phyloP scores from a whole-genome alignment of 768 basidiomycete species.

The Phanerochaete carnosa region DNA sequence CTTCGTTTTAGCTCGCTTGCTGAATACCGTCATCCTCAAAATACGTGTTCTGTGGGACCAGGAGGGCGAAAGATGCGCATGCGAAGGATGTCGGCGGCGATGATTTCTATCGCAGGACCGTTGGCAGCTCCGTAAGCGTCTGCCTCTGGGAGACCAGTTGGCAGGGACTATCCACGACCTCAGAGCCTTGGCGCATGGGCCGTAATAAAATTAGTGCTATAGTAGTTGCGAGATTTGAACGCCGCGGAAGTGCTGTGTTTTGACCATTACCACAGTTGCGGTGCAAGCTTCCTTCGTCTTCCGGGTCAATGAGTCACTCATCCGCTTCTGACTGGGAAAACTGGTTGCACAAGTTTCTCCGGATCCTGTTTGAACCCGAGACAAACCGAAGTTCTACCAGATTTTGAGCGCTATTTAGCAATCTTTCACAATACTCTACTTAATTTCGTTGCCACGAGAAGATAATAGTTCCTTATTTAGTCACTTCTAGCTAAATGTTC shows the following conservation, averaged over 20 bases:
- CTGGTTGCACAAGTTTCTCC: not conserved
- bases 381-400: too few relatives aligned
- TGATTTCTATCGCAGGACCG: slow-evolving; percentile 11
- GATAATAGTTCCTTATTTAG: too few relatives aligned
- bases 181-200: slow-evolving; percentile 4
- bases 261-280: not conserved
- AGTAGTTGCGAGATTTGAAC: slow-evolving; percentile 3
- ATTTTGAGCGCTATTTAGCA: too few relatives aligned
- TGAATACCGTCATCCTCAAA: slow-evolving; percentile 5
- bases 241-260: not conserved
- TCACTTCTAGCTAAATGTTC: too few relatives aligned
- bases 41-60: not conserved
- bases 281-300: slow-evolving; percentile 6
- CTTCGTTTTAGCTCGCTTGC: slow-evolving; percentile 1
- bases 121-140: slow-evolving; percentile 7
- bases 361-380: not conserved
- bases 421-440: too few relatives aligned
- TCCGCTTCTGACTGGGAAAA: not conserved
- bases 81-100: not conserved
- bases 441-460: too few relatives aligned
- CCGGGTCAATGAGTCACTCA: slow-evolving; percentile 3
- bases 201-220: too few relatives aligned
- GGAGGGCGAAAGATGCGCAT: not conserved
- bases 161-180: slow-evolving; percentile 1
- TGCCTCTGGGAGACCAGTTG: too few relatives aligned